Conservation (phyloP, 768 basidiomycete species). For the Tylopilus cervinicoccineus region DNA sequence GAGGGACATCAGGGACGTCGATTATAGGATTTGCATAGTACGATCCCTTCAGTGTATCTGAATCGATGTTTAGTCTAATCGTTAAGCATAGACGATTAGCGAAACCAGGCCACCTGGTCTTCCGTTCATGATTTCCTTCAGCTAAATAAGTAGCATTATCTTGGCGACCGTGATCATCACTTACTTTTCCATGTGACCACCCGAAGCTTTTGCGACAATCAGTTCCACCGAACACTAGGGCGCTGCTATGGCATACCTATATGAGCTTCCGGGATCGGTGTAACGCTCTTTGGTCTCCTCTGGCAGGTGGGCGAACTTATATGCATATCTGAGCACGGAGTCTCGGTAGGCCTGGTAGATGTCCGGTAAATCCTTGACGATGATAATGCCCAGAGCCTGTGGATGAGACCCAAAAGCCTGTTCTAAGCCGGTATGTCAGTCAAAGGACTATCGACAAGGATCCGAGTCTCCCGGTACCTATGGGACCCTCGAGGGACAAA, state of each 20-base stretch:
- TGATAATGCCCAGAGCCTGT: conserved; percentile 72
- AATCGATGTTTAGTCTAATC: conserved; percentile 4
- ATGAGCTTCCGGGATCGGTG: conserved; percentile 65
- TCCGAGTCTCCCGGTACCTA: conserved; percentile 46
- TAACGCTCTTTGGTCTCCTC: conserved; percentile 68
- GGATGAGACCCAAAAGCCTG: conserved; percentile 81
- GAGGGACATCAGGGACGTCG: conserved; percentile 60
- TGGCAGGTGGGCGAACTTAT: conserved; percentile 71
- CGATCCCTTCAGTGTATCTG: conserved; percentile 86
- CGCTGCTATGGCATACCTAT: conserved; percentile 52
- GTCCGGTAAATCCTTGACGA: conserved; percentile 76
- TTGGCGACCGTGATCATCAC: background rate
- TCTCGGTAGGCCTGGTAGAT: conserved; percentile 62
- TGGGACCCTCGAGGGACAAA: conserved; percentile 49
- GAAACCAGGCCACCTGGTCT: conserved; percentile 54
- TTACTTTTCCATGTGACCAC: conserved; percentile 95
- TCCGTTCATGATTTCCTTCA: conserved; percentile 93
- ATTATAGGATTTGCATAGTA: conserved; percentile 84
- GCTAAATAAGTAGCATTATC: background rate
- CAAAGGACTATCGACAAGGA: background rate
- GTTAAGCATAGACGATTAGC: background rate
- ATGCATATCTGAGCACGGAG: conserved; percentile 67
- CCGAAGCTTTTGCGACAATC: conserved; percentile 61
- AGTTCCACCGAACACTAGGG: background rate
- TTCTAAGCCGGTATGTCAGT: conserved; percentile 38